Base-by-base conservation (phyloP, 257 asterid species). In the Parsonsia alboflavescens region DNA sequence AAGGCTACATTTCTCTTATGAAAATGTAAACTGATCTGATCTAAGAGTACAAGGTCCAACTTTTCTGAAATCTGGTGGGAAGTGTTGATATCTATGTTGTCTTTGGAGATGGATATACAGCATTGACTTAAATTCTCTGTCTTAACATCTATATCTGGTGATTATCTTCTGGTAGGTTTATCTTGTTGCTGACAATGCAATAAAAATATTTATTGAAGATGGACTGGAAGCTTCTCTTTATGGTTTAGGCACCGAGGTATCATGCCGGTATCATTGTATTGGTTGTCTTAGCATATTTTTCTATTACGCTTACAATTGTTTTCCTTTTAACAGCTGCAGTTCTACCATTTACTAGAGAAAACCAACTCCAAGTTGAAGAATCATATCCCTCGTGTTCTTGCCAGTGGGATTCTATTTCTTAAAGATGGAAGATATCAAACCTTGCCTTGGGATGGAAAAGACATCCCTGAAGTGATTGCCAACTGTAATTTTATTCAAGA, bases 221-320 rank as follows among this genome's bases (percentile, higher is more conserved):
- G 99, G 99, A 68, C 78, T 84, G 70, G 97, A 90, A 80, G 86
- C 89, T 82, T 89, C 93, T 73, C 96, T 94, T 76, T 87, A 89
- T 86, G 82, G 90, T 82, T 86, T 95, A 81, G 98, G 98, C 82
- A 89, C 99, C 53, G 99, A 95, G 95, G 99, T 92, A 88, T 73
- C 30, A 48, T 82, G 66, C 73, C 13, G 45, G 58, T 75, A 49
- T 72, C 48, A 39, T 65, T 15, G 42, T 52, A 7, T 78, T 66
- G 64, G 67, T 72, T 49, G 42, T 61, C 66, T 46, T 66, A 63
- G 50, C 64, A 9, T 71, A 73, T 69, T 71, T 56, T 9, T 33
- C 58, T 77, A 74, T 73, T 71, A 59, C 46, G 68, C 70, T 78
- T 48, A 28, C 53, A 9, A 33, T 54, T 56, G 62, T 26, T 67